A percentile compares a stretch with the other conserved stretches of the same genome.
Conservation (phyloP, 2,329 filamentous ascomycete genomes). For the Mariannaea sp. region DNA sequence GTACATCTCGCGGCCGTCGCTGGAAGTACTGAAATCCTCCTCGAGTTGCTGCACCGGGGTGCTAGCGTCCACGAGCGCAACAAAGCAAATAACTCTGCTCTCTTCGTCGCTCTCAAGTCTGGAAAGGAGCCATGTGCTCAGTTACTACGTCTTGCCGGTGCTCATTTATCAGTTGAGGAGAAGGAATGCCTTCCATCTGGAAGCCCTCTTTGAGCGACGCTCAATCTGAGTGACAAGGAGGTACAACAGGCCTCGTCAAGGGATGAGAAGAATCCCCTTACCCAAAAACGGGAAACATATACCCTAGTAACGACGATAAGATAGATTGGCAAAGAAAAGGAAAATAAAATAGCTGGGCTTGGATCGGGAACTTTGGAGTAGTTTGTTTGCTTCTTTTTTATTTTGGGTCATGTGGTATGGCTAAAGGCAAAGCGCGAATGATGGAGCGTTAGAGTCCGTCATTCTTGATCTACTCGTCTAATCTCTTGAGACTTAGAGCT, state of each 20-base stretch:
- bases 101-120: constrained; percentile 65
- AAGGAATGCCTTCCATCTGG: constrained; percentile 39
- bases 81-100: constrained; percentile 66
- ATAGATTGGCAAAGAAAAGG: not conserved
- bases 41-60: constrained; percentile 62
- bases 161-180: constrained; percentile 56
- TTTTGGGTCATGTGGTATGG: too few species aligned
- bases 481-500: too few species aligned
- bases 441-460: too few species aligned
- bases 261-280: too few species aligned
- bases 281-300: not conserved
- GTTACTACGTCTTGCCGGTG: constrained; percentile 63
- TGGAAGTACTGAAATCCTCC: constrained; percentile 59
- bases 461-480: too few species aligned
- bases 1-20: constrained; percentile 63
- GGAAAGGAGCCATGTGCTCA: constrained; percentile 58
- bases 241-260: not conserved
- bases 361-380: not conserved
- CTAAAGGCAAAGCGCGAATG: too few species aligned
- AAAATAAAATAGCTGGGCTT: not conserved
- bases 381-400: too few species aligned
- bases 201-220: constrained; percentile 8
- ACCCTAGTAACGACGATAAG: not conserved
- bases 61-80: constrained; percentile 72
- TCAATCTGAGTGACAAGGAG: not conserved